Percentiles rank a stretch among this genome's conserved stretches.
These are phyloP conservation scores for Xylariaceae sp. DNA, from an alignment of 2,329 filamentous ascomycete genomes.

Conservation along the genomic window DNA sequence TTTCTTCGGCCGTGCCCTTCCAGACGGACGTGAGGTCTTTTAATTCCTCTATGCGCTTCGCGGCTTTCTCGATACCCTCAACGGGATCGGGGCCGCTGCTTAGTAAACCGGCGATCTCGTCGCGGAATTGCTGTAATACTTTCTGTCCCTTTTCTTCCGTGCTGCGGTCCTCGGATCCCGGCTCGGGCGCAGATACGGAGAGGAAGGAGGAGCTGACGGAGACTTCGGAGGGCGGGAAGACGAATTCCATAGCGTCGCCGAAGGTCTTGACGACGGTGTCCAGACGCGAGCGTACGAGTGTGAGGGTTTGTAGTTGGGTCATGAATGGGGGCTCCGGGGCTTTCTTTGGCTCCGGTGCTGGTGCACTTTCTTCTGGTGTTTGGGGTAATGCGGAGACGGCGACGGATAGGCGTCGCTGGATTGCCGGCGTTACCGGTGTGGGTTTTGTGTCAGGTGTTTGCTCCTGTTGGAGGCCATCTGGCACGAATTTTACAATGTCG, in stretches of 20 bases:
- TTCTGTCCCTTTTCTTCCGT: constrained; percentile 85
- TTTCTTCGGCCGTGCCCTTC: constrained; percentile 95
- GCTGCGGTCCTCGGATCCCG: constrained; percentile 55
- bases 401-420: constrained; percentile 25
- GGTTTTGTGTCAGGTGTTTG: constrained; percentile 21
- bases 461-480: constrained; percentile 40
- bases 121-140: constrained; percentile 63
- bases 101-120: constrained; percentile 67
- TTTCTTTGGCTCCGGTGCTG: constrained; percentile 6
- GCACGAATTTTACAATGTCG: constrained; percentile 69
- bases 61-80: constrained; percentile 67
- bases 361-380: constrained; percentile 4
- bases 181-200: constrained; percentile 81
- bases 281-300: constrained; percentile 74
- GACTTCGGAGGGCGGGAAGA: constrained; percentile 80
- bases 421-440: constrained; percentile 17
- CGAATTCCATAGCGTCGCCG: constrained; percentile 93
- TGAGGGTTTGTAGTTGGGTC: constrained; percentile 73
- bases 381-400: constrained; percentile 14
- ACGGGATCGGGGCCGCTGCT: constrained; percentile 52
- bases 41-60: constrained; percentile 68
- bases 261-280: constrained; percentile 88
- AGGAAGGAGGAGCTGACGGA: constrained; percentile 81
- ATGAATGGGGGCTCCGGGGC: constrained; percentile 57
- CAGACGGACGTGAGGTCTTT: constrained; percentile 74